Evolutionary conservation across 148 eudicot species (phyloP).

Genomic region (Cornus controversa): DNA sequence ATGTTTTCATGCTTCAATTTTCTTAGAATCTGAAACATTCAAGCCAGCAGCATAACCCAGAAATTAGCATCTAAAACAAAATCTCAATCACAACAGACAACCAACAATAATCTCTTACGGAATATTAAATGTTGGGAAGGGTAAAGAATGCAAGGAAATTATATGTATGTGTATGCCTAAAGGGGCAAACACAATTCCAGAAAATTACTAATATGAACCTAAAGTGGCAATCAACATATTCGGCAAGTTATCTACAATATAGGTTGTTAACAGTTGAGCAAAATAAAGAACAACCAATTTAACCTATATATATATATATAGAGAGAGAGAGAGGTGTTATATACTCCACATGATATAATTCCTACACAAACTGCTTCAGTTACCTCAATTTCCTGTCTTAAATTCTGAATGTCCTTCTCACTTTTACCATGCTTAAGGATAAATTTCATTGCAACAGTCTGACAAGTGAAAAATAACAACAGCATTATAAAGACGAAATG

Average conservation of each 20-base stretch:
- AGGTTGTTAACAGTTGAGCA: neutral
- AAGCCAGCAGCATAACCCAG: neutral
- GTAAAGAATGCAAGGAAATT: neutral
- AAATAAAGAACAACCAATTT: neutral
- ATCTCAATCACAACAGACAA: neutral
- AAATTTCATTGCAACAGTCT: slow-evolving; percentile 99
- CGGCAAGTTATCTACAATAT: neutral
- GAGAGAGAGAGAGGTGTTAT: neutral
- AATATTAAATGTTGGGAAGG: neutral
- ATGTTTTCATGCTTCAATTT: slow-evolving; percentile 97
- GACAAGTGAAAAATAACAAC: slow-evolving; percentile 11
- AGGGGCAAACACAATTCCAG: neutral
- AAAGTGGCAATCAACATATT: neutral
- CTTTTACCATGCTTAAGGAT: slow-evolving; percentile 92
- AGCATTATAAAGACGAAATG: neutral
- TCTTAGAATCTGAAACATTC: slow-evolving; percentile 63
- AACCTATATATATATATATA: neutral
- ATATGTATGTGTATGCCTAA: neutral
- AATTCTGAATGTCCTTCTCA: slow-evolving; percentile 89
- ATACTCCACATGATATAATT: neutral
- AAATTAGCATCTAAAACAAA: neutral
- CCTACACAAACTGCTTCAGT: slow-evolving; percentile 2
- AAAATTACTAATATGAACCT: neutral
- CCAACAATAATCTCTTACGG: neutral
- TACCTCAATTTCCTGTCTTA: slow-evolving; percentile 97